A percentile compares a stretch with the other conserved stretches of the same genome.
These are phyloP conservation scores for Pisolithus microcarpus DNA, from an alignment of 768 basidiomycete genomes.

Conservation along the genomic window DNA sequence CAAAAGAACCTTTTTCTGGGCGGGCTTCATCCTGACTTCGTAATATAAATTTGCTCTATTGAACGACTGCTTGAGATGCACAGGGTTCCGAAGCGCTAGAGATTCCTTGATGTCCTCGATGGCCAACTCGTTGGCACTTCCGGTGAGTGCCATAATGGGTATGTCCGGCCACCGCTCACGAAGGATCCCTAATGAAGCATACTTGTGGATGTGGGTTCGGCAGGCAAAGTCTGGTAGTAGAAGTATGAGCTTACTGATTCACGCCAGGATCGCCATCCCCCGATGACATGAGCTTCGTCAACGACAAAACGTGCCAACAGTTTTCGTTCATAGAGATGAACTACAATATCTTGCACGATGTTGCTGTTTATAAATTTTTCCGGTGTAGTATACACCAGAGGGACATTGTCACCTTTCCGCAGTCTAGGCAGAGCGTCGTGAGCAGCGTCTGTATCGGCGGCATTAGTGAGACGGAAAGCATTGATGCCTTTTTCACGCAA, in stretches of 20 bases:
- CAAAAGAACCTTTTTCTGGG: conserved; percentile 36
- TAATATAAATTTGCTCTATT: conserved; percentile 92
- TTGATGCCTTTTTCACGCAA: conserved; percentile 59
- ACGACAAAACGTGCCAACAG: conserved; percentile 84
- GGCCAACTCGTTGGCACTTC: conserved; percentile 79
- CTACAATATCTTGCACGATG: conserved; percentile 48
- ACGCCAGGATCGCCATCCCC: conserved; percentile 90
- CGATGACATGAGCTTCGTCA: conserved; percentile 95
- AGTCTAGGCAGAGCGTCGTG: conserved; percentile 39
- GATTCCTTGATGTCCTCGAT: conserved; percentile 71
- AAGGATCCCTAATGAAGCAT: conserved; percentile 57
- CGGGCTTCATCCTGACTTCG: conserved; percentile 45
- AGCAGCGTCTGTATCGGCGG: conserved; percentile 35
- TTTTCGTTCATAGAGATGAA: conserved; percentile 45
- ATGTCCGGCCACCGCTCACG: conserved; percentile 69
- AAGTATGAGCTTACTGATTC: conserved; percentile 49
- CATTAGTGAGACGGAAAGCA: conserved; percentile 63
- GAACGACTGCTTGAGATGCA: conserved; percentile 71
- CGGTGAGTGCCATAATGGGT: conserved; percentile 95
- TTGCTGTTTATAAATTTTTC: conserved; percentile 72
- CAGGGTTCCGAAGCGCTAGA: conserved; percentile 54
- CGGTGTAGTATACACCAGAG: conserved; percentile 83
- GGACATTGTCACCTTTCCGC: conserved; percentile 42
- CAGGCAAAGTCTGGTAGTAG: conserved; percentile 3
- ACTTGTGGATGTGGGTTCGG: conserved; percentile 19